Evolutionary conservation across 345 rosid species (phyloP).

Genomic region (Luvunga scandens): DNA sequence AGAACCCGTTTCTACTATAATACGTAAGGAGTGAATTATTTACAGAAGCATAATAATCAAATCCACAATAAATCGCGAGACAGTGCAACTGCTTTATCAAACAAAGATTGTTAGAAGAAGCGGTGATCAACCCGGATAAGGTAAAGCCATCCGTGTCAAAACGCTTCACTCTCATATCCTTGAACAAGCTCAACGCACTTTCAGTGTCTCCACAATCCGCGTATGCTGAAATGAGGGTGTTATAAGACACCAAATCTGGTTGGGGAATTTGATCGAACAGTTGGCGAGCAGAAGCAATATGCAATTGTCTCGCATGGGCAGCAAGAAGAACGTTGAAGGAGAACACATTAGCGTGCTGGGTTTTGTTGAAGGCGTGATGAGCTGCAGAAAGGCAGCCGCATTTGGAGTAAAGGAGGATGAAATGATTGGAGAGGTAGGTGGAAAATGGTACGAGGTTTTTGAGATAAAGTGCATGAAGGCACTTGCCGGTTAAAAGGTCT

Average conservation of each 20-base stretch:
- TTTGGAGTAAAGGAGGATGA: constrained; percentile 83
- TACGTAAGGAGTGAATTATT: constrained; percentile 62
- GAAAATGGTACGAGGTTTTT: constrained; percentile 65
- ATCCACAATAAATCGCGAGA: constrained; percentile 54
- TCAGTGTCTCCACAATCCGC: constrained; percentile 55
- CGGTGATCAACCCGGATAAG: constrained; percentile 66
- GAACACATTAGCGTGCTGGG: constrained; percentile 61
- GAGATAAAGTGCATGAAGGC: constrained; percentile 68
- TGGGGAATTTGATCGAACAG: constrained; percentile 83
- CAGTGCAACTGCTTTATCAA: constrained; percentile 68
- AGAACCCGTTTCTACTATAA: constrained; percentile 61
- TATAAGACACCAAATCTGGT: constrained; percentile 73
- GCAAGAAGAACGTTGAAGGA: constrained; percentile 68
- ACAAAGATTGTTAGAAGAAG: constrained; percentile 41
- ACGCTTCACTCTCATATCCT: constrained; percentile 49
- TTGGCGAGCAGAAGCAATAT: constrained; percentile 42
- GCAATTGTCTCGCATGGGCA: constrained; percentile 49
- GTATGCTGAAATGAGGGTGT: constrained; percentile 71
- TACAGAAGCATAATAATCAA: constrained; percentile 67
- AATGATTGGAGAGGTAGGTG: constrained; percentile 84
- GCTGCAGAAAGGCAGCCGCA: constrained; percentile 59
- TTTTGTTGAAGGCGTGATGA: constrained; percentile 41
- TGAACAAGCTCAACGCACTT: constrained; percentile 47
- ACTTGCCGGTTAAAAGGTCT: constrained; percentile 59
- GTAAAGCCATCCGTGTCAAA: constrained; percentile 74